These are phyloP conservation scores for Rutstroemia sydowiana DNA, from an alignment of 2,329 filamentous ascomycete species.

Conservation along the genomic window DNA sequence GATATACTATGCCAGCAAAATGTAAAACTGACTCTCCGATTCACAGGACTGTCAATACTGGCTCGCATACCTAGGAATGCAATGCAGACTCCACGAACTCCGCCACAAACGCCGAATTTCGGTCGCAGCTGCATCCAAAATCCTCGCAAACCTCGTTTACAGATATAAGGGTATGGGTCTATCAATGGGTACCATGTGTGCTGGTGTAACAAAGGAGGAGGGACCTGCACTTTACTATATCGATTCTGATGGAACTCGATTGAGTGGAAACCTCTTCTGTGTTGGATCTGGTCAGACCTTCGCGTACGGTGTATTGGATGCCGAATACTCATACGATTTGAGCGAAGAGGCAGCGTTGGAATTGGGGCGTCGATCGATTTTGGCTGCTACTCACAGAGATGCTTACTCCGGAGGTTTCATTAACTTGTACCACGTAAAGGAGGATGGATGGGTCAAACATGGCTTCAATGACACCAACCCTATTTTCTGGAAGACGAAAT, in stretches of 20 bases:
- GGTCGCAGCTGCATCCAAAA: slow-evolving; percentile 94
- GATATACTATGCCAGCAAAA: background rate
- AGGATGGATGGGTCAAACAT: slow-evolving; percentile 97
- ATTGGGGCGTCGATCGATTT: slow-evolving; percentile 83
- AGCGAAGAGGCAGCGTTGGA: slow-evolving; percentile 82
- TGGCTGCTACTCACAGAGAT: slow-evolving; percentile 93
- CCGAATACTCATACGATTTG: slow-evolving; percentile 88
- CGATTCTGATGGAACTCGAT: slow-evolving; percentile 89
- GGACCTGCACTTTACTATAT: slow-evolving; percentile 98
- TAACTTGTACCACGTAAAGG: slow-evolving; percentile 98
- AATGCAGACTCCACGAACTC: slow-evolving; percentile 98
- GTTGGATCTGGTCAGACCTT: slow-evolving; percentile 98
- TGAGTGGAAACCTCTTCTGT: slow-evolving; percentile 94
- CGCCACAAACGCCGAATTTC: slow-evolving; percentile 98
- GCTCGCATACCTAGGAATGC: slow-evolving; percentile 97
- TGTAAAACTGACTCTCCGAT: background rate
- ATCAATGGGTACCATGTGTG: slow-evolving; percentile 99
- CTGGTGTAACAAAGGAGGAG: slow-evolving; percentile 90
- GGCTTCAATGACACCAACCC: slow-evolving; percentile 98
- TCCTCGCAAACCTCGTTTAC: slow-evolving; percentile 97
- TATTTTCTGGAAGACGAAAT: slow-evolving; percentile 99
- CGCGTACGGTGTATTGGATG: slow-evolving; percentile 94
- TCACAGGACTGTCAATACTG: slow-evolving; percentile 93
- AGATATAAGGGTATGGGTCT: slow-evolving; percentile 98
- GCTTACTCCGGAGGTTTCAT: slow-evolving; percentile 98